Conservation (phyloP, 805 yeast species). For the Groenewaldozyma tartarivorans region DNA sequence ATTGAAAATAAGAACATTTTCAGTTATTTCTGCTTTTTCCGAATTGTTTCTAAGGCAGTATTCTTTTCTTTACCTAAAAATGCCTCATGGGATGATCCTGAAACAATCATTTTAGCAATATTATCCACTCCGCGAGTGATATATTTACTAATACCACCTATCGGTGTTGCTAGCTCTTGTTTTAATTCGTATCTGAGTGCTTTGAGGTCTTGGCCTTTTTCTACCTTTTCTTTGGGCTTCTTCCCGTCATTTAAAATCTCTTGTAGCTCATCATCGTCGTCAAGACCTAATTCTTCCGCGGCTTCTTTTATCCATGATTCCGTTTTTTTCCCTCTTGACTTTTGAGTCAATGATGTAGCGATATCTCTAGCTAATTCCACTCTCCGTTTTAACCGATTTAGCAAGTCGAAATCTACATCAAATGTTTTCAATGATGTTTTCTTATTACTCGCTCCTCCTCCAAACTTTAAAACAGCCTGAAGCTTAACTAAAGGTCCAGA, state of each 20-base stretch:
- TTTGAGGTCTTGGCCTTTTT: conserved; percentile 38
- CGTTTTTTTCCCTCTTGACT: conserved; percentile 36
- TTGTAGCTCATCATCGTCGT: conserved; percentile 55
- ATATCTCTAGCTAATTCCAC: conserved; percentile 59
- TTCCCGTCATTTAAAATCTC: conserved; percentile 32
- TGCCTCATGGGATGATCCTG: conserved; percentile 54
- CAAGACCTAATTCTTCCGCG: conserved; percentile 87
- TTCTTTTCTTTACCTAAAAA: conserved; percentile 62
- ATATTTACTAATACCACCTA: conserved; percentile 56
- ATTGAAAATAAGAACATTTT: neutral
- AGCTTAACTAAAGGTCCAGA: conserved; percentile 77
- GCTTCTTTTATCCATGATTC: conserved; percentile 79
- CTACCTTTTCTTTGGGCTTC: conserved; percentile 42
- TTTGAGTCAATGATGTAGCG: conserved; percentile 53
- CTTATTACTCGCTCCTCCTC: conserved; percentile 28
- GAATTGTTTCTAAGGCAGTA: conserved; percentile 48
- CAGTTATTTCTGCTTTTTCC: neutral
- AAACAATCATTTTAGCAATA: conserved; percentile 65
- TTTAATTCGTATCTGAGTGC: conserved; percentile 43
- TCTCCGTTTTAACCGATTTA: conserved; percentile 62
- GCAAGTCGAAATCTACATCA: conserved; percentile 67
- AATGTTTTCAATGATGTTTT: conserved; percentile 44
- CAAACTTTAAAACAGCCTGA: conserved; percentile 10
- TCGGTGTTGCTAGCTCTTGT: conserved; percentile 40
- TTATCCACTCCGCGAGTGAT: conserved; percentile 62